A percentile compares a stretch with the other conserved stretches of the same genome.
Conservation (phyloP, 148 eudicot species). For the Fagopyrum homotropicum region DNA sequence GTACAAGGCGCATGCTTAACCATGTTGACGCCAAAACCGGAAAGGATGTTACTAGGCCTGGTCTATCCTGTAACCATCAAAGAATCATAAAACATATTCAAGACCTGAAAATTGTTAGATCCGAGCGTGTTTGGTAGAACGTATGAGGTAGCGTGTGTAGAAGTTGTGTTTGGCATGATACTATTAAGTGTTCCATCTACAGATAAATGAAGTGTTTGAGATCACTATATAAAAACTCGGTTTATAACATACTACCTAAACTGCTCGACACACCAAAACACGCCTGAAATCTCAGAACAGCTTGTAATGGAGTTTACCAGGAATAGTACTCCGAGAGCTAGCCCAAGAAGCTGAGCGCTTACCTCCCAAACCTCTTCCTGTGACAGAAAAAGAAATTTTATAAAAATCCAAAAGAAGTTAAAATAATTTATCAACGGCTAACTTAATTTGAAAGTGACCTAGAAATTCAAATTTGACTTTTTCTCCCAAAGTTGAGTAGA, state of each 20-base stretch:
- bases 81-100: background rate
- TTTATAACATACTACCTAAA: too few relatives aligned
- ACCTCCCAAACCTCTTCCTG: slow-evolving; percentile 99
- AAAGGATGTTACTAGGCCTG: slow-evolving; percentile 60
- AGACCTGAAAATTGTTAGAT: background rate
- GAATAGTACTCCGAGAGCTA: slow-evolving; percentile 71
- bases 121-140: too few relatives aligned
- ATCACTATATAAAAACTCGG: too few relatives aligned
- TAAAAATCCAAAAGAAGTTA: background rate
- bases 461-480: background rate
- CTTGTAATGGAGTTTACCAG: slow-evolving; percentile 36
- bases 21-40: slow-evolving; percentile 51
- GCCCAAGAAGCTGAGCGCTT: slow-evolving; percentile 88
- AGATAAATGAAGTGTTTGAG: too few relatives aligned
- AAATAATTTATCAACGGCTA: background rate
- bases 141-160: too few relatives aligned
- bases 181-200: too few relatives aligned
- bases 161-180: too few relatives aligned
- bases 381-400: background rate
- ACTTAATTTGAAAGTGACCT: background rate
- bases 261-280: too few relatives aligned
- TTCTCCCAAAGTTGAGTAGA: background rate
- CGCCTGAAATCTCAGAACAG: background rate
- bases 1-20: slow-evolving; percentile 66
- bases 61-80: slow-evolving; percentile 49